phyloP scores from a whole-genome alignment of 768 basidiomycete genomes.

The Mrakia blollopis region DNA sequence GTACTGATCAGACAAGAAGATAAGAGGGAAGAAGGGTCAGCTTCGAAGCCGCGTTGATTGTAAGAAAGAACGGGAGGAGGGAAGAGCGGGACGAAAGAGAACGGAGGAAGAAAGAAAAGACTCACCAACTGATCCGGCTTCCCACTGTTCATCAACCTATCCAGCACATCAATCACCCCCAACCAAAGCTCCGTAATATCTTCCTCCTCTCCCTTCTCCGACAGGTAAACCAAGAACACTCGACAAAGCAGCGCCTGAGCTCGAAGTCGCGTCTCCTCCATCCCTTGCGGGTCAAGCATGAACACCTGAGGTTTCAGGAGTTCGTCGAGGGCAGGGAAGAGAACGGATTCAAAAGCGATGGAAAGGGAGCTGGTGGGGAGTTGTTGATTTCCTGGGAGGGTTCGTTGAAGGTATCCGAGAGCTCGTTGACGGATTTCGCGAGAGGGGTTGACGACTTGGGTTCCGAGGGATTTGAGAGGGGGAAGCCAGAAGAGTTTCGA shows the following conservation, averaged over 20 bases:
- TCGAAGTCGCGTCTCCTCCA: slow-evolving; percentile 83
- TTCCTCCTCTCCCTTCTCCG: slow-evolving; percentile 36
- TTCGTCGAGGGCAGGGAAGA: slow-evolving; percentile 89
- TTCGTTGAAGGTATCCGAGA: slow-evolving; percentile 73
- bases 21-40: neutral
- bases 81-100: neutral
- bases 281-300: slow-evolving; percentile 71
- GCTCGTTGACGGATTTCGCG: slow-evolving; percentile 80
- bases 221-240: slow-evolving; percentile 78
- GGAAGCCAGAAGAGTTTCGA: slow-evolving; percentile 77
- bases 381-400: slow-evolving; percentile 71
- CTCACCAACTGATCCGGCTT: slow-evolving; percentile 79
- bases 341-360: slow-evolving; percentile 77
- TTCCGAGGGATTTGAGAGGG: slow-evolving; percentile 63
- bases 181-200: slow-evolving; percentile 71
- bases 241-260: slow-evolving; percentile 90
- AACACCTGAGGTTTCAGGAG: slow-evolving; percentile 77
- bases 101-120: no score
- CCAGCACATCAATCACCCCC: slow-evolving; percentile 78
- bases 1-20: slow-evolving; percentile 52
- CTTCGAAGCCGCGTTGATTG: no score
- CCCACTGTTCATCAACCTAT: slow-evolving; percentile 80
- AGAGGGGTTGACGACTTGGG: slow-evolving; percentile 74
- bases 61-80: neutral
- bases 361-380: slow-evolving; percentile 48